Conservation (phyloP, 1,284 basidiomycete genomes). For the Ceratobasidium sp. region DNA sequence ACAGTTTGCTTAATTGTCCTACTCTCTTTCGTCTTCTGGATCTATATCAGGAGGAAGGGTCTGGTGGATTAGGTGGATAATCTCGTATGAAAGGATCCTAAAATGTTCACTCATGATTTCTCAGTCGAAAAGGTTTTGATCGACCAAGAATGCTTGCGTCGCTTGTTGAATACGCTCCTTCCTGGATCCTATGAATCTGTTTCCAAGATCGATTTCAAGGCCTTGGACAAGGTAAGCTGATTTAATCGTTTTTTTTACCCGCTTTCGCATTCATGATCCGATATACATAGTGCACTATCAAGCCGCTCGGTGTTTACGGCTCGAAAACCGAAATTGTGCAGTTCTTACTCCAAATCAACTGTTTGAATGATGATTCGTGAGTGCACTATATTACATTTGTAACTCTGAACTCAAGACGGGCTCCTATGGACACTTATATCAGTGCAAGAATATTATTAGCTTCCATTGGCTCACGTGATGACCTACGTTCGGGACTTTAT, state of each 20-base stretch:
- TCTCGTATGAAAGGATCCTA: too few species aligned
- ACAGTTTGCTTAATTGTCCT: slow-evolving; percentile 7
- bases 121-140: slow-evolving; percentile 44
- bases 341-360: slow-evolving; percentile 37
- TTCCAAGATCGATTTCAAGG: slow-evolving; percentile 40
- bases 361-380: slow-evolving; percentile 48
- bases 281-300: slow-evolving; percentile 9
- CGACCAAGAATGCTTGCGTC: slow-evolving; percentile 38
- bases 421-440: slow-evolving; percentile 52
- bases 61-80: slow-evolving; percentile 57
- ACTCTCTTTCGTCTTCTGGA: slow-evolving; percentile 56
- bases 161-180: slow-evolving; percentile 38
- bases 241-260: background rate
- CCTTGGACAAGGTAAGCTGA: slow-evolving; percentile 31
- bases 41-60: slow-evolving; percentile 58
- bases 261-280: background rate
- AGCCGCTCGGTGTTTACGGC: slow-evolving; percentile 13
- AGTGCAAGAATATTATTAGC: slow-evolving; percentile 43
- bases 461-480: background rate
- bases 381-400: slow-evolving; percentile 47
- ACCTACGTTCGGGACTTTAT: slow-evolving; percentile 5
- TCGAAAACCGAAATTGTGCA: slow-evolving; percentile 64
- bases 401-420: too few species aligned
- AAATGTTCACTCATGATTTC: background rate
- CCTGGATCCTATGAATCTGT: slow-evolving; percentile 42